phyloP scores from a whole-genome alignment of 495 filamentous ascomycete species.

The Melanomma pulvis-pyrius region DNA sequence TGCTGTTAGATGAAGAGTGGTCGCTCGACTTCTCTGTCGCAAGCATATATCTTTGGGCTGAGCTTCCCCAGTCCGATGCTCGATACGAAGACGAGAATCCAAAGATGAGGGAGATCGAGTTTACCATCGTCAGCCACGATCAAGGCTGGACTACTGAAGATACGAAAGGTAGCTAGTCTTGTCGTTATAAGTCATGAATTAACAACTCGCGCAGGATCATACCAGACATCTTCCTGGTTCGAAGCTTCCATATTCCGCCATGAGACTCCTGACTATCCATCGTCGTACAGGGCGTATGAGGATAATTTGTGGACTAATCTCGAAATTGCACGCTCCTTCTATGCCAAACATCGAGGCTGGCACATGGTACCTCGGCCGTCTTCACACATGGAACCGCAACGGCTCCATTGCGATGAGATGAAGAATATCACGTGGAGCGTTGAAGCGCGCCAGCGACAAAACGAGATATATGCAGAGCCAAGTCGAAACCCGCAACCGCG shows the following conservation, averaged over 20 bases:
- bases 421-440: background rate
- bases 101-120: constrained; percentile 16
- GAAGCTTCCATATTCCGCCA: constrained; percentile 10
- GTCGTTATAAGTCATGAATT: background rate
- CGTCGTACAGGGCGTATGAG: background rate
- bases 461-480: background rate
- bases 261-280: background rate
- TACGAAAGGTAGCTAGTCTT: background rate
- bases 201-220: background rate
- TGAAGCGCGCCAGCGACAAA: background rate
- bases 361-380: background rate
- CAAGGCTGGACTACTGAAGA: constrained; percentile 16
- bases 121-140: constrained; percentile 11
- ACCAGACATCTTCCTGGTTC: constrained; percentile 18
- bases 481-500: background rate
- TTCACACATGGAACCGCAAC: background rate
- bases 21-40: background rate
- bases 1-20: background rate
- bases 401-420: constrained; percentile 1
- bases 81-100: background rate
- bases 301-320: background rate
- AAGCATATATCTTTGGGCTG: background rate
- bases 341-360: background rate
- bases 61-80: background rate
- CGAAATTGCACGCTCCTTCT: background rate